These are phyloP conservation scores for Erodium moschatum DNA, from an alignment of 441 rosid species.

Conservation along the genomic window DNA sequence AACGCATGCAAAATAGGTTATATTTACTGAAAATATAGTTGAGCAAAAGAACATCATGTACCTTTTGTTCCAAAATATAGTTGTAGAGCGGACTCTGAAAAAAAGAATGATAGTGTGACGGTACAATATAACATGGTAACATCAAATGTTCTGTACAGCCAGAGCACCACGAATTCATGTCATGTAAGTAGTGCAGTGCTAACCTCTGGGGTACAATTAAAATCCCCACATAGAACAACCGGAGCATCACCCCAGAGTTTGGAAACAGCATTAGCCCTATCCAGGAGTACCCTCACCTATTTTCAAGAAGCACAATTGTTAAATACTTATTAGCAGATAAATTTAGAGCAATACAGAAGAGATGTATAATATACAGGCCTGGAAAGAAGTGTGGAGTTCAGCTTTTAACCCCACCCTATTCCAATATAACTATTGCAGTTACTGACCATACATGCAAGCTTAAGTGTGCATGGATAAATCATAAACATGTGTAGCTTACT, in stretches of 20 bases:
- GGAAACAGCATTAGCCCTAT: slow-evolving; percentile 66
- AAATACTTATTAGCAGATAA: neutral
- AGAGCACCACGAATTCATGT: slow-evolving; percentile 3
- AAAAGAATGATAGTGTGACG: slow-evolving; percentile 13
- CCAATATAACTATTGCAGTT: neutral
- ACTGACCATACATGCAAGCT: neutral
- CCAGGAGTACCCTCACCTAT: slow-evolving; percentile 73
- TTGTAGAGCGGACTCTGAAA: slow-evolving; percentile 88
- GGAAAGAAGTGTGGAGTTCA: neutral
- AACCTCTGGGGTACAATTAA: slow-evolving; percentile 91
- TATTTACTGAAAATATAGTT: neutral
- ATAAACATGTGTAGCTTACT: neutral
- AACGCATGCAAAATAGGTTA: neutral
- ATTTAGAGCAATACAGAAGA: neutral
- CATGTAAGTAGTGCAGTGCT: slow-evolving; percentile 19
- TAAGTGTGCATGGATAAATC: neutral
- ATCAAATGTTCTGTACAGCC: slow-evolving; percentile 10
- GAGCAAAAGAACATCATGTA: slow-evolving; percentile 12
- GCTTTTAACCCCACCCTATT: neutral
- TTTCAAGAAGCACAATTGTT: slow-evolving; percentile 7
- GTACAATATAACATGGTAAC: slow-evolving; percentile 7
- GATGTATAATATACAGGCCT: neutral
- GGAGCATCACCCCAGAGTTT: slow-evolving; percentile 76
- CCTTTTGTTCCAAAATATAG: slow-evolving; percentile 75
- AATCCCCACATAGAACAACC: slow-evolving; percentile 89